Conservation (phyloP, 306 rosid genomes). For the Gillenia trifoliata region DNA sequence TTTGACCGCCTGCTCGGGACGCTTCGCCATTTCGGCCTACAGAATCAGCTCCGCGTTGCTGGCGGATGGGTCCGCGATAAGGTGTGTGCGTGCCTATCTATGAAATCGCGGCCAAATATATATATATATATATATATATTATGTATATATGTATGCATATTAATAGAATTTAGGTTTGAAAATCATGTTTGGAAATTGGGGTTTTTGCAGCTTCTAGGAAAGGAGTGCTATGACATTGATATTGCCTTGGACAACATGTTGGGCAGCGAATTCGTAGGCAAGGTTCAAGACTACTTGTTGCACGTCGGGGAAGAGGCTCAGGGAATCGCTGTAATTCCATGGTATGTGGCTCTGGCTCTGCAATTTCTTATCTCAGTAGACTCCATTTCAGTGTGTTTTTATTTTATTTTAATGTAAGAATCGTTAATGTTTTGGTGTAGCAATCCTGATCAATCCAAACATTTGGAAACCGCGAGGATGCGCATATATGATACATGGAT, state of each 20-base stretch:
- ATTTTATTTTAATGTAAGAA: not conserved
- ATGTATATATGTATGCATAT: too few species aligned
- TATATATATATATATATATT: too few species aligned
- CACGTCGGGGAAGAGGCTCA: constrained; percentile 75
- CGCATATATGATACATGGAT: constrained; percentile 76
- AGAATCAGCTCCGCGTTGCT: constrained; percentile 86
- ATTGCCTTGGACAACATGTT: constrained; percentile 85
- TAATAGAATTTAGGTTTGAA: not conserved
- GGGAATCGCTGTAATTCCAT: constrained; percentile 75
- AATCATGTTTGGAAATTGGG: not conserved
- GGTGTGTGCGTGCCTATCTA: constrained; percentile 27
- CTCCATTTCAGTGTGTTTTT: not conserved
- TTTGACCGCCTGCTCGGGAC: constrained; percentile 69
- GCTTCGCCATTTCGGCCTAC: constrained; percentile 53
- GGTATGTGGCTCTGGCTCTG: constrained; percentile 29
- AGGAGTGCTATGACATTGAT: constrained; percentile 85
- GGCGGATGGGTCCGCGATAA: constrained; percentile 99
- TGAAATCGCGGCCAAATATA: not conserved
- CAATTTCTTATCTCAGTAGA: not conserved
- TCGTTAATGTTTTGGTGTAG: constrained; percentile 31
- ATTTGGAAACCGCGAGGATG: constrained; percentile 97
- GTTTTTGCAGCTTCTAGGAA: constrained; percentile 70
- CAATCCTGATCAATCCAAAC: constrained; percentile 96
- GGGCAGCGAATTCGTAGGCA: constrained; percentile 80
- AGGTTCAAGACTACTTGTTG: constrained; percentile 66